These are phyloP conservation scores for Dysphania ambrosioides DNA, from an alignment of 148 eudicot genomes.

Conservation along the genomic window DNA sequence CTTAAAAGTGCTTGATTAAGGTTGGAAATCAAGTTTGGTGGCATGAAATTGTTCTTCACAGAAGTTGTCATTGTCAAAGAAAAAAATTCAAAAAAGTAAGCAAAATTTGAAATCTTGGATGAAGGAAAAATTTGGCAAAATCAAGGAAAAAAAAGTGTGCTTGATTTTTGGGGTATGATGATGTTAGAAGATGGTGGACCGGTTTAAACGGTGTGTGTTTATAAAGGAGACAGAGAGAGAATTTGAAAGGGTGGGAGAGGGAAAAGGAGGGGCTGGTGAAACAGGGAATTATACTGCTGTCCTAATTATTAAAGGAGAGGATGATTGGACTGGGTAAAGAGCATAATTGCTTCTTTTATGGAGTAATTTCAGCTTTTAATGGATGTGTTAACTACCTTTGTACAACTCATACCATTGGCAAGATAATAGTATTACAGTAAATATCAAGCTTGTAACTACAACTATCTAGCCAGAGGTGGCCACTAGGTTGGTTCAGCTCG, in stretches of 20 bases:
- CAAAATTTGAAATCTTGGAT: background rate
- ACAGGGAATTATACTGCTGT: conserved; percentile 11
- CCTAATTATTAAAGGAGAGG: conserved; percentile 1
- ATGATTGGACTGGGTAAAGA: background rate
- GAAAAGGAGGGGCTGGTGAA: conserved; percentile 4
- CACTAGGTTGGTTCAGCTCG: too few species aligned
- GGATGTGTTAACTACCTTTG: background rate
- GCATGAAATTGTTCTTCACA: conserved; percentile 46
- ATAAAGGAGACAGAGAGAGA: background rate
- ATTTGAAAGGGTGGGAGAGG: conserved; percentile 20
- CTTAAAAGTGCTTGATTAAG: conserved; percentile 50
- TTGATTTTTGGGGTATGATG: conserved; percentile 14
- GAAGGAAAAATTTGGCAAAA: background rate
- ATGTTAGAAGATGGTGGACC: conserved; percentile 28
- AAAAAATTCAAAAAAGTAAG: background rate
- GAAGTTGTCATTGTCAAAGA: conserved; percentile 29
- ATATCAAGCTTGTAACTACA: too few species aligned
- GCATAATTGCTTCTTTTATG: conserved; percentile 18
- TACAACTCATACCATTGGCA: background rate
- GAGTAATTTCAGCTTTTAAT: conserved; percentile 14
- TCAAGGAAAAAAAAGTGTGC: conserved; percentile 18
- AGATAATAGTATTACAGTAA: too few species aligned
- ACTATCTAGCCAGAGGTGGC: too few species aligned
- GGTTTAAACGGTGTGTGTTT: conserved; percentile 43
- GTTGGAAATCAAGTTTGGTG: conserved; percentile 57